Conservation (phyloP, 176 grass and related monocot species). For the Avena eriantha region DNA sequence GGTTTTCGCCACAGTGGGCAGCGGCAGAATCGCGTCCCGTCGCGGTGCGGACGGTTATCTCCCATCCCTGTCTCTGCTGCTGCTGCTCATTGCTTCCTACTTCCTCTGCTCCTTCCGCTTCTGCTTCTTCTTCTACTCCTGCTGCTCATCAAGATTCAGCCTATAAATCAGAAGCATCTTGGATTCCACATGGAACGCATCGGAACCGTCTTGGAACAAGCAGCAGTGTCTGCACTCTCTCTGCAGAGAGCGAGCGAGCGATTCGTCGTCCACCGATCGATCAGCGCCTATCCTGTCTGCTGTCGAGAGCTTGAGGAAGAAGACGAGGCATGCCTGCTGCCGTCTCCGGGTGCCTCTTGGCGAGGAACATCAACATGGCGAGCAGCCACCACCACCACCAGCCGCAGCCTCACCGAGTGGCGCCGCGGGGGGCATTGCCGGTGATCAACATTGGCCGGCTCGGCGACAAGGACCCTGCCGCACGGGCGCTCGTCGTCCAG, state of each 20-base stretch:
- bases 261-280: not conserved
- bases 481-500: constrained; percentile 38
- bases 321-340: constrained; percentile 32
- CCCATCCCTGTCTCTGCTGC: not conserved
- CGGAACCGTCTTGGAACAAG: not conserved
- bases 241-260: not conserved
- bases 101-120: not conserved
- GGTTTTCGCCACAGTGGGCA: constrained; percentile 14
- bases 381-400: not conserved
- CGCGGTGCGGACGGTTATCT: not conserved
- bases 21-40: not conserved
- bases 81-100: not conserved
- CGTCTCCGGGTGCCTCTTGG: not conserved
- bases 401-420: not conserved
- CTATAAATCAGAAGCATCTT: constrained; percentile 20
- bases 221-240: no score
- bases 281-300: not conserved
- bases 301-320: not conserved
- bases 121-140: not conserved
- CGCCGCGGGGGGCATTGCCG: not conserved
- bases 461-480: constrained; percentile 18
- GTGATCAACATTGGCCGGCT: constrained; percentile 59
- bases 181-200: not conserved
- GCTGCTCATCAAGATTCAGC: not conserved
- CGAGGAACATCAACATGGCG: constrained; percentile 23